These are phyloP conservation scores for Phytophthora pluvialis DNA, from an alignment of 352 stramenopile species.

Conservation along the genomic window DNA sequence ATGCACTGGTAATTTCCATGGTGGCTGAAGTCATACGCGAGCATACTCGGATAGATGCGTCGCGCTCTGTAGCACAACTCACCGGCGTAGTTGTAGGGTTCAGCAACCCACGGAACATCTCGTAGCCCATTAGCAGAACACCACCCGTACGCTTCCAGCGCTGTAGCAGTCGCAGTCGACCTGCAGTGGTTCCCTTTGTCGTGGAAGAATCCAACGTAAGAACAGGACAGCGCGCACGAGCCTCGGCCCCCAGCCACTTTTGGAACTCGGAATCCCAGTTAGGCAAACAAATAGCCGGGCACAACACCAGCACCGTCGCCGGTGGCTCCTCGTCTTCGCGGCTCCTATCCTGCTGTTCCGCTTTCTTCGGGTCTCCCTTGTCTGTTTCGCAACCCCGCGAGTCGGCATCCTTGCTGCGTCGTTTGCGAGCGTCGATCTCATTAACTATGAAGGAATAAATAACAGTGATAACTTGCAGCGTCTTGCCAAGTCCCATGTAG, in stretches of 20 bases:
- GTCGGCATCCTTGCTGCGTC: slow-evolving; percentile 1
- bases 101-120: slow-evolving; percentile 89
- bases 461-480: slow-evolving; percentile 85
- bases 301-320: slow-evolving; percentile 91
- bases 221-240: slow-evolving; percentile 60
- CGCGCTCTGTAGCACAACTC: slow-evolving; percentile 36
- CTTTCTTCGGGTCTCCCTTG: neutral
- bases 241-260: slow-evolving; percentile 92
- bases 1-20: slow-evolving; percentile 68
- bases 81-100: slow-evolving; percentile 60
- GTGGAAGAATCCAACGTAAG: slow-evolving; percentile 67
- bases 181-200: slow-evolving; percentile 56
- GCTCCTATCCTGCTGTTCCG: neutral
- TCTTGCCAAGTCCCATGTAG: slow-evolving; percentile 93
- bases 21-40: slow-evolving; percentile 66
- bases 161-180: slow-evolving; percentile 65
- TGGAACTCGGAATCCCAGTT: slow-evolving; percentile 98
- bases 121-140: slow-evolving; percentile 88
- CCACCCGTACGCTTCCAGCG: slow-evolving; percentile 80
- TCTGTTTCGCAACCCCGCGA: neutral
- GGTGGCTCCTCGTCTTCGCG: slow-evolving; percentile 19
- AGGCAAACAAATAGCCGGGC: slow-evolving; percentile 95
- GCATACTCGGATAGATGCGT: slow-evolving; percentile 67
- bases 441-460: slow-evolving; percentile 85
- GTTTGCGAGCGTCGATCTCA: slow-evolving; percentile 32